Evolutionary conservation across 2,329 filamentous ascomycete species (phyloP), one percentile per base, ranked within the genome.

Genomic region (Ambrosiella xylebori): DNA sequence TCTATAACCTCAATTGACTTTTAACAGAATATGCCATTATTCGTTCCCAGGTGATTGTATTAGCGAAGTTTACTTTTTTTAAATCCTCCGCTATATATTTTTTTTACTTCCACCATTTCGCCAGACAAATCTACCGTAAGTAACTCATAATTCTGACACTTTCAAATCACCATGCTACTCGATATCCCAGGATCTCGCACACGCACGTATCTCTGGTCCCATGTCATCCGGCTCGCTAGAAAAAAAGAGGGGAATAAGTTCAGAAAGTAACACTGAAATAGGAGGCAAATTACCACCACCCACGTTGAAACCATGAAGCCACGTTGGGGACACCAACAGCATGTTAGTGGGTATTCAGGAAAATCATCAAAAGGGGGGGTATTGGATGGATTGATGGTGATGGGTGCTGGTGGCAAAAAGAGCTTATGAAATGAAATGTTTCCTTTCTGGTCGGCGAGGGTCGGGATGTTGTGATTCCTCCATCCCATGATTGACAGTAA

Each of bases 71-170:
- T 54, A 11, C 15, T 9, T 52, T 57, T 57, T 50, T 60, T 60
- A 38, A 54, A 50, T 60, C 49, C 39, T 44, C 37, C 54, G 50
- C 41, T 57, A 40, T 49, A 50, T 53, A 19, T 56, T 47, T 54
- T 40, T 57, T 45, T 57, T 57, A 51, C 39, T 37, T 44, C 35
- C 49, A 41, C 37, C 38, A 41, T 53, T 27, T 19, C 36, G 27
- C 44, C 45, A 51, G 41, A 27, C 12, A 52, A 13, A 9, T 57
- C 35, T 27, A 27, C 35, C 49, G 58, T 57, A 57, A 57, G 49
- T 49, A 40, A 57, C 49, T 45, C 57, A 59, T 59, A 40, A 59
- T 56, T 59, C 57, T 59, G 38, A 17, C 47, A 39, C 44, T 57
- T 27, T 45, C 37, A 38, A 27, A 19, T 37, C 17, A 40, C 37